Percentiles rank a stretch among this genome's conserved stretches.
Evolutionary conservation across 148 eudicot species (phyloP).

Genomic region (Rhododendron griersonianum): DNA sequence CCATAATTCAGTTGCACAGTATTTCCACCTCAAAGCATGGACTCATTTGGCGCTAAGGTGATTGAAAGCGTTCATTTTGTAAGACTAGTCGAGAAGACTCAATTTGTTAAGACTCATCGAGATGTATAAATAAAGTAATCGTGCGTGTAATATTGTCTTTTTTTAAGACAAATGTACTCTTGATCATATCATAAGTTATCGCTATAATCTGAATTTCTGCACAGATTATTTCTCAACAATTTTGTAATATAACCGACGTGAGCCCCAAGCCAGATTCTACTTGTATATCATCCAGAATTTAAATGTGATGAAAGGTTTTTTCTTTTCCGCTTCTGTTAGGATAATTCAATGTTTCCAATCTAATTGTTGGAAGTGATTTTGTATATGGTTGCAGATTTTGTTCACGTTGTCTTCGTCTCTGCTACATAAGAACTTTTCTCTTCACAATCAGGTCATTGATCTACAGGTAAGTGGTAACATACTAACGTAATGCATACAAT

Average conservation of each 20-base stretch:
- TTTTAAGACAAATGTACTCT: neutral
- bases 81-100: neutral
- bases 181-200: neutral
- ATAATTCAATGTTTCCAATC: constrained; percentile 9
- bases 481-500: neutral
- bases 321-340: neutral
- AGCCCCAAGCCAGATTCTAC: neutral
- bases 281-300: neutral
- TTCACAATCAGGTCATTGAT: constrained; percentile 34
- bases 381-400: constrained; percentile 37
- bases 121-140: neutral
- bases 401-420: constrained; percentile 29
- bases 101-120: neutral
- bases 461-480: constrained; percentile 53
- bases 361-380: neutral
- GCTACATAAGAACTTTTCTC: constrained; percentile 34
- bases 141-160: neutral
- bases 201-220: neutral
- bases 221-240: neutral
- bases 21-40: neutral
- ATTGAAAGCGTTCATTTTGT: neutral
- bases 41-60: neutral
- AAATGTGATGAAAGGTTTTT: neutral
- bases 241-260: neutral
- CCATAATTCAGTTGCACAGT: neutral